Percentiles rank a stretch among this genome's conserved stretches.
Evolutionary conservation across 345 rosid species (phyloP).

Genomic region (Boechera stricta): DNA sequence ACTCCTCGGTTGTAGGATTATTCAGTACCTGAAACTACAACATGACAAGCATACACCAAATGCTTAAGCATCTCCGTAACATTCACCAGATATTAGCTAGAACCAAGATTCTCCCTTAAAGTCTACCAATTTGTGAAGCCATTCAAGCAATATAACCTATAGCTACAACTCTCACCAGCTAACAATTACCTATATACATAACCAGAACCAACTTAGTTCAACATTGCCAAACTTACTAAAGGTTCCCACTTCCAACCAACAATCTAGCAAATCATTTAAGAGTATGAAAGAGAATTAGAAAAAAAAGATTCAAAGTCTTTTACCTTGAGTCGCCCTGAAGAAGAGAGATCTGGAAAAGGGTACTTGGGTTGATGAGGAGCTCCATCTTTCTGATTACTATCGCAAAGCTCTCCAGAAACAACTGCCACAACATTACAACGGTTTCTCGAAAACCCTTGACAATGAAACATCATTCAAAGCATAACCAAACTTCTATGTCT

Average conservation of each 20-base stretch:
- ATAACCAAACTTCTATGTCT: constrained; percentile 49
- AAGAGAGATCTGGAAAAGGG: constrained; percentile 82
- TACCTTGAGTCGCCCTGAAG: constrained; percentile 93
- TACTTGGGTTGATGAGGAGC: constrained; percentile 63
- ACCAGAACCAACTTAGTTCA: constrained; percentile 21
- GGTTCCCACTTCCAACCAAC: not conserved
- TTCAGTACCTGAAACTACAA: constrained; percentile 82
- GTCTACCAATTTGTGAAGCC: constrained; percentile 24
- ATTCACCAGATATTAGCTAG: not conserved
- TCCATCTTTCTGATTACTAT: constrained; percentile 49
- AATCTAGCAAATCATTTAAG: not conserved
- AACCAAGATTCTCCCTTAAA: constrained; percentile 18
- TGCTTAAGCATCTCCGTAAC: constrained; percentile 19
- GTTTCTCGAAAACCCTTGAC: constrained; percentile 88
- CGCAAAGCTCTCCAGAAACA: constrained; percentile 56
- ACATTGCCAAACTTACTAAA: constrained; percentile 16
- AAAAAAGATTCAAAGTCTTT: not conserved
- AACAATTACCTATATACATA: not conserved
- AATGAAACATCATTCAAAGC: constrained; percentile 88
- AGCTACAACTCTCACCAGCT: constrained; percentile 1
- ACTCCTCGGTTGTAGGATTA: constrained; percentile 75
- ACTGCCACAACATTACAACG: constrained; percentile 88
- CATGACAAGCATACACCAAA: constrained; percentile 32
- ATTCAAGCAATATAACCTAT: not conserved
- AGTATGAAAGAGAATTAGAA: constrained; percentile 10